phyloP scores from a whole-genome alignment of 1,284 basidiomycete genomes.

The Tilletia walkeri region DNA sequence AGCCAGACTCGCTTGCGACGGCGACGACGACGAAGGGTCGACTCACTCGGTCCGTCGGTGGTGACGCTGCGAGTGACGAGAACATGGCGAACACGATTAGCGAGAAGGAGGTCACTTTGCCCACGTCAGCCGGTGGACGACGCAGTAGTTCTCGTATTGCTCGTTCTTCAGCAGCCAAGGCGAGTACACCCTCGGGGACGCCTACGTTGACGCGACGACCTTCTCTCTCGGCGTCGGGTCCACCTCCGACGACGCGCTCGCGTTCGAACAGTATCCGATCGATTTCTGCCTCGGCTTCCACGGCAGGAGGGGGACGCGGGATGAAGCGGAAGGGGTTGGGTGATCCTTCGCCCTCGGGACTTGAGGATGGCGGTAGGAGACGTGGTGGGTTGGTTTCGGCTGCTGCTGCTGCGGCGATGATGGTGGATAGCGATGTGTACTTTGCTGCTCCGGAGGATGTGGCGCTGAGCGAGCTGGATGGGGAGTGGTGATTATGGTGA shows the following conservation, averaged over 20 bases:
- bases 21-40: too few species aligned
- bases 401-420: neutral
- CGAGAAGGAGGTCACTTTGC: too few species aligned
- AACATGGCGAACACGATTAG: too few species aligned
- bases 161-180: too few species aligned
- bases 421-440: neutral
- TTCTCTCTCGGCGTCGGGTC: neutral
- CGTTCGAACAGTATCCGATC: neutral
- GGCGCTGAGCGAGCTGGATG: slow-evolving; percentile 16
- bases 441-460: slow-evolving; percentile 11
- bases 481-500: slow-evolving; percentile 6
- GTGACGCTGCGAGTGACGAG: too few species aligned
- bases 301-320: neutral
- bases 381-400: neutral
- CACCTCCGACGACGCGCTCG: neutral
- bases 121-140: too few species aligned
- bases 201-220: too few species aligned
- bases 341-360: neutral
- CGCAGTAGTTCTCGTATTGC: too few species aligned
- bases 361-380: neutral
- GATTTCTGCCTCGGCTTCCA: too few species aligned
- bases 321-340: neutral
- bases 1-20: too few species aligned
- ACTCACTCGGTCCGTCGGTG: too few species aligned
- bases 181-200: too few species aligned